Percentiles rank a stretch among this genome's conserved stretches.
Conservation (phyloP, 768 basidiomycete species). For the Tulasnella sp. region DNA sequence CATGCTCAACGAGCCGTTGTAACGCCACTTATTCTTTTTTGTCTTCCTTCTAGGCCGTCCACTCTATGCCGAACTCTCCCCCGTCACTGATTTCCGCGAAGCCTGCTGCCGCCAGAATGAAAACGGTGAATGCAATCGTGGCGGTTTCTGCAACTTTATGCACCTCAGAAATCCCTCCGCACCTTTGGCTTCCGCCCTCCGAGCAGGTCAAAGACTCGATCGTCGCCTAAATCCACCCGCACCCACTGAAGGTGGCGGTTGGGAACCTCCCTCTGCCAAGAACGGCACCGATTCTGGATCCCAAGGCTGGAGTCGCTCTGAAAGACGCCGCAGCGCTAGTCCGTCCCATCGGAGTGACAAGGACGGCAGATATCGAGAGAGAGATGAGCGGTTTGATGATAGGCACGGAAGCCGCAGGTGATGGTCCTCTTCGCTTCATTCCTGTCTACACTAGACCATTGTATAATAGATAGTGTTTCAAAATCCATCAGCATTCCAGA, state of each 20-base stretch:
- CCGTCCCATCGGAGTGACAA: neutral
- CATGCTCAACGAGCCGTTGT: neutral
- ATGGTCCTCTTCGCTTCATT: neutral
- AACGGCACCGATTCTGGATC: slow-evolving; percentile 11
- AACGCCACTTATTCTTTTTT: slow-evolving; percentile 19
- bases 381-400: neutral
- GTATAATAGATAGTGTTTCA: neutral
- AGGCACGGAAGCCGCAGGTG: neutral
- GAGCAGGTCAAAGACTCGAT: slow-evolving; percentile 76
- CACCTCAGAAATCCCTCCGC: slow-evolving; percentile 84
- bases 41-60: slow-evolving; percentile 70
- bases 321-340: neutral
- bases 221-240: slow-evolving; percentile 58
- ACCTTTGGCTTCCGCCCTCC: slow-evolving; percentile 68
- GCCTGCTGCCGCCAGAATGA: slow-evolving; percentile 99
- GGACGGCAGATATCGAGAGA: neutral
- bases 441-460: neutral
- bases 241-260: slow-evolving; percentile 60
- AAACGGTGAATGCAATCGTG: slow-evolving; percentile 95
- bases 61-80: slow-evolving; percentile 92
- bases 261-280: slow-evolving; percentile 51
- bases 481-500: neutral
- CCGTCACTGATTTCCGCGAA: slow-evolving; percentile 97
- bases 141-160: slow-evolving; percentile 99
- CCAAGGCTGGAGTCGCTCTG: neutral